A percentile compares a stretch with the other conserved stretches of the same genome.
Conservation (phyloP, 2,329 filamentous ascomycete species). For the Calonectria montana region DNA sequence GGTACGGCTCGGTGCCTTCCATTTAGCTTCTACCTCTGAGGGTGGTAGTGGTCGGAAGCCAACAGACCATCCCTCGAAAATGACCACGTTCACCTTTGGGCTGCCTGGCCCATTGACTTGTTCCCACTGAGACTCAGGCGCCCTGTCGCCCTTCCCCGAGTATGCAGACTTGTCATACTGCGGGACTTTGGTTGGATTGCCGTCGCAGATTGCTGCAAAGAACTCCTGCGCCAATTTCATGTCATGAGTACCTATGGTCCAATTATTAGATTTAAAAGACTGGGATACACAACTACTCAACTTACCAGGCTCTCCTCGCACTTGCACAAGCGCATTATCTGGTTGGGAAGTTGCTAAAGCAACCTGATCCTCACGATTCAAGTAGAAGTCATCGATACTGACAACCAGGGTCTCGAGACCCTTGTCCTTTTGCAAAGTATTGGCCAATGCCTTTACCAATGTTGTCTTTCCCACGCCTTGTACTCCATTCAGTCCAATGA, state of each 20-base stretch:
- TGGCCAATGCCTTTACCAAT: neutral
- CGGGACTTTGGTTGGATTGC: neutral
- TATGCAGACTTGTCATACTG: neutral
- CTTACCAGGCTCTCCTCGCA: conserved; percentile 2
- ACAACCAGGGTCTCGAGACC: neutral
- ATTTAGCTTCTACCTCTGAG: neutral
- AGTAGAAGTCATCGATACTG: neutral
- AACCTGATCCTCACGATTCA: neutral
- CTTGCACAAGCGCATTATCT: neutral
- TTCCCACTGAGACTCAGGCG: neutral
- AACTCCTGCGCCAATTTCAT: conserved; percentile 1
- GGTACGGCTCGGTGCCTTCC: neutral
- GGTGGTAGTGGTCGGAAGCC: neutral
- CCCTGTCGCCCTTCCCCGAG: neutral
- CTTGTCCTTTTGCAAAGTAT: neutral
- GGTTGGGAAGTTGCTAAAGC: neutral
- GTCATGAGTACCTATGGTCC: neutral
- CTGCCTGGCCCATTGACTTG: neutral
- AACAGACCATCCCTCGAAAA: neutral
- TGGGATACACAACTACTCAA: neutral
- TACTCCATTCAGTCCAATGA: neutral
- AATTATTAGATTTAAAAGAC: neutral
- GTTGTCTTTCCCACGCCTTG: neutral
- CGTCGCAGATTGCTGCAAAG: neutral
- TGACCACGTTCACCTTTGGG: neutral